Percentiles rank a stretch among this genome's conserved stretches.
Conservation (phyloP, 2,329 filamentous ascomycete genomes). For the Paracoccidioides lutzii region DNA sequence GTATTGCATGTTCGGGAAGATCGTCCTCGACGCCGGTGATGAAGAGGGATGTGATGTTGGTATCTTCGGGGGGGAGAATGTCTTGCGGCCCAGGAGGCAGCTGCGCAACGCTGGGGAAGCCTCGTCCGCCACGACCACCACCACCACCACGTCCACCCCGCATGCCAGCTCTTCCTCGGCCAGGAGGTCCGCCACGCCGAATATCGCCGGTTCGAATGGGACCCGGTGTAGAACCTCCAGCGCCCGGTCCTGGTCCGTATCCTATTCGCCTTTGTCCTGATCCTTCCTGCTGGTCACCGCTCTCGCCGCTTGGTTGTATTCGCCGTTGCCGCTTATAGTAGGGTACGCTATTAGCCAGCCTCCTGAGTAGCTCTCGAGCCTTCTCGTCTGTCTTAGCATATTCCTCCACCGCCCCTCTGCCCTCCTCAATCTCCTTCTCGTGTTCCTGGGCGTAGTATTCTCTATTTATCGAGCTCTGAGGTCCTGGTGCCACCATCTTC, state of each 20-base stretch:
- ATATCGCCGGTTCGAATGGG: conserved; percentile 64
- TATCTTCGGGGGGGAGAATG: conserved; percentile 70
- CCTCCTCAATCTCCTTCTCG: conserved; percentile 88
- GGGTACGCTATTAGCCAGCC: conserved; percentile 81
- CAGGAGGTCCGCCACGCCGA: conserved; percentile 18
- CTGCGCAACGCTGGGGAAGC: conserved; percentile 58
- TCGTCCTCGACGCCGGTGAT: conserved; percentile 94
- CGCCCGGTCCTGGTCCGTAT: conserved; percentile 42
- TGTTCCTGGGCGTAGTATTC: conserved; percentile 98
- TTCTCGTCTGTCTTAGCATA: conserved; percentile 98
- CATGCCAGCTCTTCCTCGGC: conserved; percentile 34
- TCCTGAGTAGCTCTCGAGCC: conserved; percentile 70
- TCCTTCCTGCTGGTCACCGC: conserved; percentile 27
- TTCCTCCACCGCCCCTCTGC: conserved; percentile 68
- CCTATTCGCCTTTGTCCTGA: conserved; percentile 28
- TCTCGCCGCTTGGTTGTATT: conserved; percentile 19
- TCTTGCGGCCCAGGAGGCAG: conserved; percentile 72
- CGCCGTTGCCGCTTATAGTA: conserved; percentile 62
- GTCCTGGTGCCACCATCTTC: conserved; percentile 94
- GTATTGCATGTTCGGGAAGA: conserved; percentile 78
- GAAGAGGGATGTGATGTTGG: conserved; percentile 83
- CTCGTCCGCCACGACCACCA: conserved; percentile 39
- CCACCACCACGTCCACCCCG: conserved; percentile 35
- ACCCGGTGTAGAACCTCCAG: conserved; percentile 47
- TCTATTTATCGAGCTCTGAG: conserved; percentile 81